Conservation (phyloP, 2,329 filamentous ascomycete genomes). For the Calonectria hawksworthii region DNA sequence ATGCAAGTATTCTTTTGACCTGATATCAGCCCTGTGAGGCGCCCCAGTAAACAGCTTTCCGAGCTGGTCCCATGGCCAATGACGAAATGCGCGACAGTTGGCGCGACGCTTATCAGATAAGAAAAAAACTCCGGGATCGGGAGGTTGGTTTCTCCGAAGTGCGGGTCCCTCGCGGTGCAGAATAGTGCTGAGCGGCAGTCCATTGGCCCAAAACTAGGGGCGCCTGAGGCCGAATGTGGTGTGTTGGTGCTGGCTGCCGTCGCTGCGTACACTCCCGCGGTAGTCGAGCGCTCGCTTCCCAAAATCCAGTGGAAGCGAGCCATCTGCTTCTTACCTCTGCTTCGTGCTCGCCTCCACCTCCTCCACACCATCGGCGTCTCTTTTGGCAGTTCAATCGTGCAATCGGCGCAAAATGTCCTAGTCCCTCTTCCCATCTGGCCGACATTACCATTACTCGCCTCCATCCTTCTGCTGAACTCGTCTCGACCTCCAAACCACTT, state of each 20-base stretch:
- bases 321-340: slow-evolving; percentile 38
- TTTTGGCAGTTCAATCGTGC: slow-evolving; percentile 33
- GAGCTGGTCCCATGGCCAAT: slow-evolving; percentile 26
- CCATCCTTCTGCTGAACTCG: slow-evolving; percentile 20
- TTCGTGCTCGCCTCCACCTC: slow-evolving; percentile 41
- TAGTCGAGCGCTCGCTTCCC: slow-evolving; percentile 41
- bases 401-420: slow-evolving; percentile 44
- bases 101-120: slow-evolving; percentile 42
- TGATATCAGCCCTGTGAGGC: neutral
- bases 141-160: slow-evolving; percentile 40
- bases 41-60: neutral
- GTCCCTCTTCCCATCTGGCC: slow-evolving; percentile 33
- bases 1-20: neutral
- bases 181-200: neutral
- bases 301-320: slow-evolving; percentile 42
- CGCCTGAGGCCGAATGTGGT: slow-evolving; percentile 36
- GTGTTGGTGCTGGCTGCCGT: slow-evolving; percentile 26
- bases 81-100: slow-evolving; percentile 38
- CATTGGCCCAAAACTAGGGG: slow-evolving; percentile 26
- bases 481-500: slow-evolving; percentile 37
- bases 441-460: slow-evolving; percentile 40
- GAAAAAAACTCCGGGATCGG: slow-evolving; percentile 40
- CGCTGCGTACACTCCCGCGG: slow-evolving; percentile 31
- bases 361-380: slow-evolving; percentile 35
- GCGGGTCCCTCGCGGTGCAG: slow-evolving; percentile 27